Conservation (phyloP, 164 flowering plant genomes). For the Vitis rupestris region DNA sequence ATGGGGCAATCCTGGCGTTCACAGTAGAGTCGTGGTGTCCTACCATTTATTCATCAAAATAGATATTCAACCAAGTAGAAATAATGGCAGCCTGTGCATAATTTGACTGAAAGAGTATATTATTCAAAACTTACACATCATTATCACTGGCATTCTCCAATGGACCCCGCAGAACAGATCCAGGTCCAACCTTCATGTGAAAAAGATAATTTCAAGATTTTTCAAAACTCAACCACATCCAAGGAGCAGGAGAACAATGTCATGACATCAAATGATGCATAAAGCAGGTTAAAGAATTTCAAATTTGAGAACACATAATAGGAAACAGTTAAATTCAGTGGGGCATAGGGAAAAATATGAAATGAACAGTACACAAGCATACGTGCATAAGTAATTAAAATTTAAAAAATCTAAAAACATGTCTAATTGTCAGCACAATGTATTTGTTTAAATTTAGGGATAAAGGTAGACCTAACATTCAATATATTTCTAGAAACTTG, state of each 20-base stretch:
- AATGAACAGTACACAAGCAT: background rate
- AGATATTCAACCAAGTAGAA: conserved; percentile 7
- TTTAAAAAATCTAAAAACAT: too few relatives aligned
- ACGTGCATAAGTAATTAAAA: background rate
- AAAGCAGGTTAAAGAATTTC: background rate
- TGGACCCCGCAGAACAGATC: conserved; percentile 77
- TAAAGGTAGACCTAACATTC: too few relatives aligned
- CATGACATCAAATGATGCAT: background rate
- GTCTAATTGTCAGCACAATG: too few relatives aligned
- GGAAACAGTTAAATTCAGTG: background rate
- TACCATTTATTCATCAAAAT: conserved; percentile 20
- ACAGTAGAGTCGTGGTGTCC: conserved; percentile 71
- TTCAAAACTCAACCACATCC: too few relatives aligned
- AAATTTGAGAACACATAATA: background rate
- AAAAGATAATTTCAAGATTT: background rate
- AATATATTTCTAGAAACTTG: too few relatives aligned
- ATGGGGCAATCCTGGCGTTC: conserved; percentile 68
- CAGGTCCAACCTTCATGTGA: conserved; percentile 74
- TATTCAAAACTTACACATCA: conserved; percentile 46
- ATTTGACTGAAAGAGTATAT: background rate
- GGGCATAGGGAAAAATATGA: background rate
- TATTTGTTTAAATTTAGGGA: too few relatives aligned
- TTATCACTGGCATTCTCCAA: conserved; percentile 47
- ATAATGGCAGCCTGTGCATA: background rate
- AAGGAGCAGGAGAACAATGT: too few relatives aligned